Conservation (phyloP, 352 stramenopile species). For the Phytophthora ohioensis region DNA sequence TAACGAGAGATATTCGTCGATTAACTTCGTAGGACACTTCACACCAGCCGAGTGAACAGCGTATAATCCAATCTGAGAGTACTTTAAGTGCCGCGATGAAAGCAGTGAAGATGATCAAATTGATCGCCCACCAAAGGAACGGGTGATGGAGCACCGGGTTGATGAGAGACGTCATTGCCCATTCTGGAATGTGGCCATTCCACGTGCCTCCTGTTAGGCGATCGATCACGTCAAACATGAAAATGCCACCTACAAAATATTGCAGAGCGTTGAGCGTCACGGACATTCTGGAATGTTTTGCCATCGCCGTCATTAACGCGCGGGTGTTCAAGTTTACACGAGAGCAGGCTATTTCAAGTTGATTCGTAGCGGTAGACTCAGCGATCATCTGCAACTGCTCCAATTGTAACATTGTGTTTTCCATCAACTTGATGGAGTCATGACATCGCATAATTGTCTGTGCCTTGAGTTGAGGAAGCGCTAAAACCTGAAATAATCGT, state of each 20-base stretch:
- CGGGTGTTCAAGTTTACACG: slow-evolving; percentile 91
- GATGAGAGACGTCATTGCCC: slow-evolving; percentile 59
- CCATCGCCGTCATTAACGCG: slow-evolving; percentile 84
- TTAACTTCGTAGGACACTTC: slow-evolving; percentile 85
- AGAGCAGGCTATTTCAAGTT: slow-evolving; percentile 90
- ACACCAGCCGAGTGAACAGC: slow-evolving; percentile 84
- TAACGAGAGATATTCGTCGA: slow-evolving; percentile 43
- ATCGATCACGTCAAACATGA: slow-evolving; percentile 96
- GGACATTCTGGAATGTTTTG: slow-evolving; percentile 66
- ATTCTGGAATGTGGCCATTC: slow-evolving; percentile 90
- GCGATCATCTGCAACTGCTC: slow-evolving; percentile 95
- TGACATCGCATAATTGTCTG: slow-evolving; percentile 94
- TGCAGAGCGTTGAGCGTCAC: slow-evolving; percentile 91
- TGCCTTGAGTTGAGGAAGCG: slow-evolving; percentile 86
- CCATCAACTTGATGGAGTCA: slow-evolving; percentile 97
- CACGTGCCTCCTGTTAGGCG: slow-evolving; percentile 93
- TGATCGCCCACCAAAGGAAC: slow-evolving; percentile 91
- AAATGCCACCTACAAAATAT: slow-evolving; percentile 92
- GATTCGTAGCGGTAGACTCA: slow-evolving; percentile 90
- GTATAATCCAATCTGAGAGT: slow-evolving; percentile 57
- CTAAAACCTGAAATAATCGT: slow-evolving; percentile 93
- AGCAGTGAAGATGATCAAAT: slow-evolving; percentile 83
- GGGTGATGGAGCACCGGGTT: slow-evolving; percentile 57
- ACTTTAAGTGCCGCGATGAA: slow-evolving; percentile 61
- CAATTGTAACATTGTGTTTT: slow-evolving; percentile 93